These are phyloP conservation scores for Pleomassaria siparia DNA, from an alignment of 2,329 filamentous ascomycete genomes.

Conservation along the genomic window DNA sequence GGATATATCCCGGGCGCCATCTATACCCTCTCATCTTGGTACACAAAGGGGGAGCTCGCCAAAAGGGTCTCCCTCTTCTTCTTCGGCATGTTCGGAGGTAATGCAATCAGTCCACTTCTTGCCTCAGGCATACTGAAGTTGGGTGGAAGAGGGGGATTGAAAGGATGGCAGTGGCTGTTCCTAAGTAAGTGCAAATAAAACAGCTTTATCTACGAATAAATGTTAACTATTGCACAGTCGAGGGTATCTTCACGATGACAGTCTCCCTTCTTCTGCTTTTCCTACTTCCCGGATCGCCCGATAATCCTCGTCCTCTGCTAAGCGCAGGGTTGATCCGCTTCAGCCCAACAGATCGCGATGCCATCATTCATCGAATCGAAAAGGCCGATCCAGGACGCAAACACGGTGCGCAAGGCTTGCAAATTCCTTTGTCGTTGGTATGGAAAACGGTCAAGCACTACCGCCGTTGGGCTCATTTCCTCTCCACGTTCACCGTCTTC, in stretches of 20 bases:
- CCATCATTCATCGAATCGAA: conserved; percentile 41
- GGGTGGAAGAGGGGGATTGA: conserved; percentile 44
- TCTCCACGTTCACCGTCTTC: conserved; percentile 55
- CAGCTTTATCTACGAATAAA: background rate
- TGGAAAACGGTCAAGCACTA: conserved; percentile 50
- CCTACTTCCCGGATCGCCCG: conserved; percentile 49
- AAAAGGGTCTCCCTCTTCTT: conserved; percentile 55
- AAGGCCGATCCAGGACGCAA: conserved; percentile 36
- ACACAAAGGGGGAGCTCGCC: conserved; percentile 49
- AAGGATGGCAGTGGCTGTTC: conserved; percentile 57
- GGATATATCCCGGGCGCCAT: conserved; percentile 57
- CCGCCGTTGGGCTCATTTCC: conserved; percentile 49
- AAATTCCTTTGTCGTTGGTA: conserved; percentile 44
- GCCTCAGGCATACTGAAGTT: conserved; percentile 53
- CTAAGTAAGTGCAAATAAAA: conserved; percentile 39
- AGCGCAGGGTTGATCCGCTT: conserved; percentile 45
- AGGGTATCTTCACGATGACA: conserved; percentile 48
- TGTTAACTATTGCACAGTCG: conserved; percentile 35
- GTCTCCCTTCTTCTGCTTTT: conserved; percentile 46
- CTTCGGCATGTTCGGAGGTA: conserved; percentile 57
- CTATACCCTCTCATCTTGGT: conserved; percentile 57
- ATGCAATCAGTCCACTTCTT: conserved; percentile 52
- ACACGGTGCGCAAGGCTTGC: conserved; percentile 36
- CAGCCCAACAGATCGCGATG: conserved; percentile 33
- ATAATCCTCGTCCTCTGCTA: conserved; percentile 44